phyloP scores from a whole-genome alignment of 1,139 yeast species.

The Yamadazyma mexicana region DNA sequence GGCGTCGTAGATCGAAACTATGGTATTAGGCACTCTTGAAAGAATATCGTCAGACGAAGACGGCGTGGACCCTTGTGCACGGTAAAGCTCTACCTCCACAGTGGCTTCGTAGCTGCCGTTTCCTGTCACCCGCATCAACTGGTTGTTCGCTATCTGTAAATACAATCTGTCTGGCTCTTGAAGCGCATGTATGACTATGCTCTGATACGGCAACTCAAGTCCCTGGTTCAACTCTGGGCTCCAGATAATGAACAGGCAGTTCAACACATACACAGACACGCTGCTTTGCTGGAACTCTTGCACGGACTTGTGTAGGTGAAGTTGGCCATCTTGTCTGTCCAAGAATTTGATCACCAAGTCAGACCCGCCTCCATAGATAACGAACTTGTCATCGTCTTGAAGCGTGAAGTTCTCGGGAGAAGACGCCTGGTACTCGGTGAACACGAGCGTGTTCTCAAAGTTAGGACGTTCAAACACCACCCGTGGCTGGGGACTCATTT shows the following conservation, averaged over 20 bases:
- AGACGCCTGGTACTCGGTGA: slow-evolving; percentile 32
- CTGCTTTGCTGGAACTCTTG: slow-evolving; percentile 3
- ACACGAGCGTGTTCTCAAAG: slow-evolving; percentile 42
- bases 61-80: not conserved
- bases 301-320: slow-evolving; percentile 14
- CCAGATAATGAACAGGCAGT: slow-evolving; percentile 40
- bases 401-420: slow-evolving; percentile 42
- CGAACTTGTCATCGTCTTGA: slow-evolving; percentile 43
- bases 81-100: slow-evolving; percentile 8
- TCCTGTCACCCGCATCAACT: slow-evolving; percentile 13
- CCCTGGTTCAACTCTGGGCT: slow-evolving; percentile 28
- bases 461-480: slow-evolving; percentile 38
- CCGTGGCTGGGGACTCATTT: slow-evolving; percentile 18
- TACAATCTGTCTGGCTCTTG: slow-evolving; percentile 26
- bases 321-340: slow-evolving; percentile 19
- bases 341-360: slow-evolving; percentile 17
- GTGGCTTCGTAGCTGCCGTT: slow-evolving; percentile 8
- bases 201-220: slow-evolving; percentile 41
- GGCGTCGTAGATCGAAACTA: slow-evolving; percentile 32
- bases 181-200: slow-evolving; percentile 40
- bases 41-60: not conserved
- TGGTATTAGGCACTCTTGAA: slow-evolving; percentile 7
- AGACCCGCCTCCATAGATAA: slow-evolving; percentile 42
- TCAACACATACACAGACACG: slow-evolving; percentile 38
- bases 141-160: slow-evolving; percentile 32